A percentile compares a stretch with the other conserved stretches of the same genome.
phyloP scores from a whole-genome alignment of 2,329 filamentous ascomycete species.

The Diaporthe amygdali region DNA sequence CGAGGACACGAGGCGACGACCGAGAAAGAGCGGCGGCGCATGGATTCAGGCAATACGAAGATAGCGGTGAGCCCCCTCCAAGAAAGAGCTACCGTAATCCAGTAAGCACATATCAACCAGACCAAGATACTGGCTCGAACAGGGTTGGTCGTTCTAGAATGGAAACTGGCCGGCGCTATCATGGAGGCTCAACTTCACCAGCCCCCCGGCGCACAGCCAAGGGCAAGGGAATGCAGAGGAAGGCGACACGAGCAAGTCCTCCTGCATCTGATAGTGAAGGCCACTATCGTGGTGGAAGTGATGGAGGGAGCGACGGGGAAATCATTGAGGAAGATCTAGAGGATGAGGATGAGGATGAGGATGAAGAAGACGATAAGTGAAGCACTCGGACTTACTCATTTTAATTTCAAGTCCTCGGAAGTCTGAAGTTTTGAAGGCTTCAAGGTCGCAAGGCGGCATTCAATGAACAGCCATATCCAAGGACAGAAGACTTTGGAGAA shows the following conservation, averaged over 20 bases:
- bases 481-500: too few relatives aligned
- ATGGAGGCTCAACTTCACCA: not conserved
- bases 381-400: too few relatives aligned
- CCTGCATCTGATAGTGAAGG: not conserved
- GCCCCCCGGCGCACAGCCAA: not conserved
- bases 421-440: too few relatives aligned
- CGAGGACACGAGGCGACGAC: not conserved
- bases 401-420: too few relatives aligned
- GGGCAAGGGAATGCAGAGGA: not conserved
- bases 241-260: not conserved
- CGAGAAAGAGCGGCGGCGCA: not conserved
- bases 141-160: not conserved
- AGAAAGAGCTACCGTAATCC: not conserved
- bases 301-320: not conserved
- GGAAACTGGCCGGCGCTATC: not conserved
- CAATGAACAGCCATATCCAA: too few relatives aligned
- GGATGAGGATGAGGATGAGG: slow-evolving; percentile 10
- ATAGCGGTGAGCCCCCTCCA: not conserved
- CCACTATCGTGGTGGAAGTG: accelerated
- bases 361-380: not conserved
- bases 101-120: not conserved
- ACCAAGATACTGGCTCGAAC: not conserved
- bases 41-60: not conserved
- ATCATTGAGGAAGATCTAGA: not conserved
- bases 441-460: too few relatives aligned